These are phyloP conservation scores for Wickerhamomyces hampshirensis DNA, from an alignment of 805 yeast genomes.

Conservation along the genomic window DNA sequence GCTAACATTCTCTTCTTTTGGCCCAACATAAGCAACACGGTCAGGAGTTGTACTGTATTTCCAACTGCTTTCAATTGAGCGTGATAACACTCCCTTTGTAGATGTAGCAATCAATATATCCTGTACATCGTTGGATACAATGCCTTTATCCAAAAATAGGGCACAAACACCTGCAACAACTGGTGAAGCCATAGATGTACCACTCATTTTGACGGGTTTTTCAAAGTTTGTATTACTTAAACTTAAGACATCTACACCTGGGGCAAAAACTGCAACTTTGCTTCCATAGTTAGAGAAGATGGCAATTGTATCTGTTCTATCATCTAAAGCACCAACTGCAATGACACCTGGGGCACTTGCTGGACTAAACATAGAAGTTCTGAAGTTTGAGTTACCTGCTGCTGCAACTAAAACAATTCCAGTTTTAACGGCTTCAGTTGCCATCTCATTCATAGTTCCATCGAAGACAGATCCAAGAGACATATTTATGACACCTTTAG, in stretches of 20 bases:
- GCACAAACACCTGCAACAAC: constrained; percentile 64
- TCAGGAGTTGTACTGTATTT: constrained; percentile 11
- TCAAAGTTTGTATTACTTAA: constrained; percentile 32
- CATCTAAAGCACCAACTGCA: constrained; percentile 88
- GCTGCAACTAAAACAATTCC: constrained; percentile 76
- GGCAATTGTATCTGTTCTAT: constrained; percentile 61
- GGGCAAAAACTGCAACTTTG: constrained; percentile 78
- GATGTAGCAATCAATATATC: constrained; percentile 37
- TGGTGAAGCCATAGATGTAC: constrained; percentile 83
- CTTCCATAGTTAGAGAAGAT: constrained; percentile 83
- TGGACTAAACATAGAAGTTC: constrained; percentile 80
- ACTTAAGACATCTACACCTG: constrained; percentile 67
- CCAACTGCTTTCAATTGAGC: constrained; percentile 7
- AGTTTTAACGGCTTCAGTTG: constrained; percentile 62
- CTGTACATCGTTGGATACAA: constrained; percentile 36
- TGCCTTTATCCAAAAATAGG: constrained; percentile 47
- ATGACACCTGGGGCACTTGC: constrained; percentile 69
- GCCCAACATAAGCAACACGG: constrained; percentile 11
- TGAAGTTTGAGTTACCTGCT: constrained; percentile 75
- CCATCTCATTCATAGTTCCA: constrained; percentile 63
- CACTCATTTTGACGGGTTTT: constrained; percentile 39
- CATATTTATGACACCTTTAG: constrained; percentile 65
- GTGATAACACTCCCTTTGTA: constrained; percentile 27
- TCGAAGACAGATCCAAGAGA: constrained; percentile 74
- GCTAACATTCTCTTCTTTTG: background rate